Evolutionary conservation across 768 basidiomycete genomes (phyloP).

Genomic region (Hortiboletus campestris): DNA sequence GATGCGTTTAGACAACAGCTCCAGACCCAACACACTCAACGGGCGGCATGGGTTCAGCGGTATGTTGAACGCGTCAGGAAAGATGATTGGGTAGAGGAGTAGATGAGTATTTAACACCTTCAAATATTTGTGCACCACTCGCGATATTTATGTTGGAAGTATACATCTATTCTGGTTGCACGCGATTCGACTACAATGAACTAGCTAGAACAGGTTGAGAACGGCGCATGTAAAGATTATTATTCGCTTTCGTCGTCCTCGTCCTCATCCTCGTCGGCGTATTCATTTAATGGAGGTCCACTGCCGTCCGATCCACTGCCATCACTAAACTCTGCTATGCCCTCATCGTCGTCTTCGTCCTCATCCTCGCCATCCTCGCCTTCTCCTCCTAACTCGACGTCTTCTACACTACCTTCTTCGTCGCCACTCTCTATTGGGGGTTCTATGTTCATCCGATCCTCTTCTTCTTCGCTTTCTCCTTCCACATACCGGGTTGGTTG

Average conservation of each 20-base stretch:
- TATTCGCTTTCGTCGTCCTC: conserved; percentile 52
- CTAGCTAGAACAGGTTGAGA: neutral
- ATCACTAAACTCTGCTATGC: conserved; percentile 39
- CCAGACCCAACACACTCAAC: conserved; percentile 46
- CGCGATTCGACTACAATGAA: neutral
- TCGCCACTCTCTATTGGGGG: conserved; percentile 62
- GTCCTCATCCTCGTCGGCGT: conserved; percentile 62
- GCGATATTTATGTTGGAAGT: neutral
- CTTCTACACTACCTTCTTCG: conserved; percentile 75
- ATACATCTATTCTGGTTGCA: conserved; percentile 1
- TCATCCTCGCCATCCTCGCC: conserved; percentile 54
- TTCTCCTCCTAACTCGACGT: conserved; percentile 69
- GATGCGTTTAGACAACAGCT: conserved; percentile 40
- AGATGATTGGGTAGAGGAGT: conserved; percentile 71
- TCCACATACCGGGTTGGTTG: conserved; percentile 62
- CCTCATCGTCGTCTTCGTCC: conserved; percentile 44
- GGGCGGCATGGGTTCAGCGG: conserved; percentile 59
- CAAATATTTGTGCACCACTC: neutral
- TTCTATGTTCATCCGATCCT: conserved; percentile 56
- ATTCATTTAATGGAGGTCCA: conserved; percentile 43
- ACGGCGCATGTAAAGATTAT: neutral
- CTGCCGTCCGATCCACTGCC: conserved; percentile 42
- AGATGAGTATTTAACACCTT: conserved; percentile 11
- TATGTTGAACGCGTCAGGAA: conserved; percentile 65
- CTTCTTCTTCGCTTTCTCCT: conserved; percentile 75